phyloP scores from a whole-genome alignment of 2,329 filamentous ascomycete species.

The Dactylonectria macrodidyma region DNA sequence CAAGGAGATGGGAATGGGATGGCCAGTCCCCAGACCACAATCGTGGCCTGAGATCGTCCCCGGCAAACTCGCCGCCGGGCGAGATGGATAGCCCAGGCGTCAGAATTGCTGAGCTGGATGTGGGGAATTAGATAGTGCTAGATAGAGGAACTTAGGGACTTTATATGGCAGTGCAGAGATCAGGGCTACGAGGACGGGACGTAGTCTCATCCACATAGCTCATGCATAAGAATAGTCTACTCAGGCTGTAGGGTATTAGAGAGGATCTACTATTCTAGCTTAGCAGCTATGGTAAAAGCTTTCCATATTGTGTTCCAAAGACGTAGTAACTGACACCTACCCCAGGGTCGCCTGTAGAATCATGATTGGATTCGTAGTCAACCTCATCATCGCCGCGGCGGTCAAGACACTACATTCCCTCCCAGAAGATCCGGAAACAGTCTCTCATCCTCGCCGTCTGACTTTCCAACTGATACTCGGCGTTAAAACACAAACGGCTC shows the following conservation, averaged over 20 bases:
- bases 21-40: too few species aligned
- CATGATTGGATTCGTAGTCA: slow-evolving; percentile 55
- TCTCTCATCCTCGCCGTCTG: background rate
- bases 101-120: too few species aligned
- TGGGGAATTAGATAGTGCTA: too few species aligned
- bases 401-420: slow-evolving; percentile 18
- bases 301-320: slow-evolving; percentile 12
- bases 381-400: slow-evolving; percentile 49
- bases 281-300: slow-evolving; percentile 58
- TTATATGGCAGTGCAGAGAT: too few species aligned
- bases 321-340: background rate
- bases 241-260: slow-evolving; percentile 56
- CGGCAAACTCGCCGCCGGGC: too few species aligned
- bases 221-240: too few species aligned
- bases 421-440: background rate
- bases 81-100: too few species aligned
- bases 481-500: background rate
- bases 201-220: too few species aligned
- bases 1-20: too few species aligned
- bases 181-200: too few species aligned
- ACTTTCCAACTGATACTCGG: slow-evolving; percentile 53
- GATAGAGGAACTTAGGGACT: too few species aligned
- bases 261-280: slow-evolving; percentile 61
- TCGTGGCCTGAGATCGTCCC: too few species aligned
- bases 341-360: slow-evolving; percentile 55